These are phyloP conservation scores for Flaveria robusta DNA, from an alignment of 129 eudicot genomes.

Conservation along the genomic window DNA sequence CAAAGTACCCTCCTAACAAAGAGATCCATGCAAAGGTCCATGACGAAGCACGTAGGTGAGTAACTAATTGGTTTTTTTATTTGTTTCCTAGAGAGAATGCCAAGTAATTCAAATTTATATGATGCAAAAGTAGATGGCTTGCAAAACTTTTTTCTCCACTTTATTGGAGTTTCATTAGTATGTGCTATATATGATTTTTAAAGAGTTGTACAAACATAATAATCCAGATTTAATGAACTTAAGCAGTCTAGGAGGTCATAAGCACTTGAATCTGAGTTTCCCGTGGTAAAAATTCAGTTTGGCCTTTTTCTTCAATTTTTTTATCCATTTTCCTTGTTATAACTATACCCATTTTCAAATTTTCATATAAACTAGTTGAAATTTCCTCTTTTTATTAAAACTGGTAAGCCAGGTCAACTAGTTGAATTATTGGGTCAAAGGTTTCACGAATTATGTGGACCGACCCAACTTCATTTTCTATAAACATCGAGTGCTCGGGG, in stretches of 20 bases:
- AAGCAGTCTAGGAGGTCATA: not conserved
- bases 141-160: not conserved
- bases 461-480: not conserved
- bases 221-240: too few relatives aligned
- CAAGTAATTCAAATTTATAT: not conserved
- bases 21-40: slow-evolving; percentile 70
- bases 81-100: not conserved
- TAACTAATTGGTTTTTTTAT: slow-evolving; percentile 9
- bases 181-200: not conserved
- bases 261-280: not conserved
- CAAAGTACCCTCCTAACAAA: slow-evolving; percentile 78
- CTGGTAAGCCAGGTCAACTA: not conserved
- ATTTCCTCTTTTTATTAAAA: not conserved
- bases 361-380: slow-evolving; percentile 5
- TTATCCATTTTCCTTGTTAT: too few relatives aligned
- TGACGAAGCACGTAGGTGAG: slow-evolving; percentile 64
- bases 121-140: not conserved
- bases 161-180: not conserved
- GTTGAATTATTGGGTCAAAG: not conserved
- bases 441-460: not conserved
- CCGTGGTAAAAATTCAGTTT: not conserved
- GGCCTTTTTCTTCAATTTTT: not conserved
- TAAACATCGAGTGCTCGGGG: not conserved
- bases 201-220: not conserved
- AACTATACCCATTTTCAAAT: too few relatives aligned